Conservation (phyloP, 306 rosid species). For the cucumber (Cucumis sativus) region DNA sequence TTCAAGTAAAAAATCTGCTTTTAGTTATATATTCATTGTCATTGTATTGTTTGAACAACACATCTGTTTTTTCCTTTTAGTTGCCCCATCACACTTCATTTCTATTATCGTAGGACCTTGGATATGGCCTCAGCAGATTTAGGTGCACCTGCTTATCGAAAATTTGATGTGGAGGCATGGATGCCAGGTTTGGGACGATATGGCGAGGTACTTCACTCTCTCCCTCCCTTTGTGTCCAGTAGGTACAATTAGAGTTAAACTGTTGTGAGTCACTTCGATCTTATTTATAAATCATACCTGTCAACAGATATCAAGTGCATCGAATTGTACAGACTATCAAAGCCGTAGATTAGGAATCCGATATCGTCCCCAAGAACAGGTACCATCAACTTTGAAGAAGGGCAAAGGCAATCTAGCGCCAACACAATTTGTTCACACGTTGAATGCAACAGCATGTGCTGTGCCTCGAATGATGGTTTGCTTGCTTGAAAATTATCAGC, state of each 20-base stretch:
- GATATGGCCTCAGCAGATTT: constrained; percentile 90
- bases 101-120: constrained; percentile 50
- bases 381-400: constrained; percentile 31
- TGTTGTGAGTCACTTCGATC: background rate
- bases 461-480: constrained; percentile 81
- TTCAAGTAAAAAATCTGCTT: constrained; percentile 39
- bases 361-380: constrained; percentile 58
- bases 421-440: constrained; percentile 72
- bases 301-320: constrained; percentile 82
- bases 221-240: background rate
- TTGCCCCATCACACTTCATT: background rate
- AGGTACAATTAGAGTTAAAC: background rate
- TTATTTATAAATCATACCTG: background rate
- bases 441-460: constrained; percentile 96
- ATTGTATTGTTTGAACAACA: background rate
- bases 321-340: constrained; percentile 82
- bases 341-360: constrained; percentile 78
- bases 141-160: constrained; percentile 94
- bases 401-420: constrained; percentile 55
- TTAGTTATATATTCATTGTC: background rate
- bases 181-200: constrained; percentile 90
- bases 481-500: constrained; percentile 77
- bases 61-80: background rate
- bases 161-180: constrained; percentile 92
- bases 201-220: constrained; percentile 58